Evolutionary conservation across 2,329 filamentous ascomycete species (phyloP), one percentile per base, ranked within the genome.

Genomic region (Diaporthe sp.): DNA sequence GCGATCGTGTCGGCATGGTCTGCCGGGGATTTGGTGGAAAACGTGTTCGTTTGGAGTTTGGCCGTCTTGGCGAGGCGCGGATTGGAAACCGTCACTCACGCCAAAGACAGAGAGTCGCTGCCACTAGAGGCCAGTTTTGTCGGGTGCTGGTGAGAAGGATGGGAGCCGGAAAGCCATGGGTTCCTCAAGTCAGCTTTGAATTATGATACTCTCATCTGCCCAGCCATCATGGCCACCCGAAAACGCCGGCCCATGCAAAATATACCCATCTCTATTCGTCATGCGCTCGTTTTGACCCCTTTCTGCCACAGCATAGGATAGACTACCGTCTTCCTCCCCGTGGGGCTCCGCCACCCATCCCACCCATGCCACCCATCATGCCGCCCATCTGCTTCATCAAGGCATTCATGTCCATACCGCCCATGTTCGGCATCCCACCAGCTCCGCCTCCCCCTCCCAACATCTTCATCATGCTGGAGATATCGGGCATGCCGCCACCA

Each of bases 381-480:
- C 78, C 78, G 37, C 75, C 75, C 75, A 76, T 76, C 70, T 73
- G 71, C 73, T 76, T 75, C 75, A 76, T 76, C 73, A 76, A 25
- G 10, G 75, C 75, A 17, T 76, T 76, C 55, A 76, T 49, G 20
- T 76, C 75, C 84, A 90, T 88, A 1, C 88, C 88, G 10, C 90
- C 89, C 89, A 92, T 91, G 34, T 92, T 85, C 77, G 93, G 92
- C 88, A 96, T 92, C 0, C 90, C 91, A 1, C 91, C 93, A 2
- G 89, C 91, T 34, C 91, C 93, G 7, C 91, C 92, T 1, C 92
- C 92, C 25, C 92, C 92, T 5, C 93, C 94, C 79, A 98, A 90
- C 94, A 98, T 97, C 88, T 97, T 96, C 91, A 97, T 96, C 86
- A 98, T 90, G 75, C 92, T 92, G 44, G 92, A 92, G 90, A 98